Base-by-base conservation (phyloP, 2,329 filamentous ascomycete genomes). In the Emericellopsis atlantica region DNA sequence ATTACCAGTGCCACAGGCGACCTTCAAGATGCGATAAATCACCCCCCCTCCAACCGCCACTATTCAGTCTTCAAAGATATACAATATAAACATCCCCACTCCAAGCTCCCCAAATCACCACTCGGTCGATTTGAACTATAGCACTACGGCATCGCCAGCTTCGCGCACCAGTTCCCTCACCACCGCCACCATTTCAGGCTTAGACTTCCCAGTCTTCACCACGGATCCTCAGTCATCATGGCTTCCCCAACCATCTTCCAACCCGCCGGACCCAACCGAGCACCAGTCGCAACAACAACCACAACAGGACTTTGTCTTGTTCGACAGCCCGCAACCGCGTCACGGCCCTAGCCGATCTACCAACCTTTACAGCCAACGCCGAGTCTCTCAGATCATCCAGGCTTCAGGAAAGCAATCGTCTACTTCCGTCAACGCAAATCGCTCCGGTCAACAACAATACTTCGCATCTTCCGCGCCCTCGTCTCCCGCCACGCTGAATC, bases 221-320 rank as follows among this genome's bases (percentile, higher is more conserved):
- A 88, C 83, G 83, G 82, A 83, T 84, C 75, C 78, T 62, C 71
- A 72, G 66, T 76, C 78, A 87, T 54, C 73, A 89, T 89, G 84
- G 84, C 81, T 73, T 79, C 75, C 81, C 73, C 79, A 78, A 69
- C 76, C 67, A 69, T 67, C 70, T 56, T 54, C 68, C 61, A 74
- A 67, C 71, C 72, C 69, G 73, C 74, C 74, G 76, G 76, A 74
- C 67, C 53, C 64, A 66, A 60, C 74, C 67, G 70, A 70, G 67
- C 74, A 68, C 51, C 64, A 75, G 61, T 65, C 66, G 64, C 60
- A 66, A 61, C 65, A 66, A 69, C 51, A 56, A 60, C 51, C 51
- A 49, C 39, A 69, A 64, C 74, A 81, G 70, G 83, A 88, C 79
- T 88, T 88, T 61, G 79, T 84, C 66, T 76, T 88, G 71, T 85